Evolutionary conservation across 495 filamentous ascomycete species (phyloP), one percentile per base, ranked within the genome.

Genomic region (Penicillium coprophilum): DNA sequence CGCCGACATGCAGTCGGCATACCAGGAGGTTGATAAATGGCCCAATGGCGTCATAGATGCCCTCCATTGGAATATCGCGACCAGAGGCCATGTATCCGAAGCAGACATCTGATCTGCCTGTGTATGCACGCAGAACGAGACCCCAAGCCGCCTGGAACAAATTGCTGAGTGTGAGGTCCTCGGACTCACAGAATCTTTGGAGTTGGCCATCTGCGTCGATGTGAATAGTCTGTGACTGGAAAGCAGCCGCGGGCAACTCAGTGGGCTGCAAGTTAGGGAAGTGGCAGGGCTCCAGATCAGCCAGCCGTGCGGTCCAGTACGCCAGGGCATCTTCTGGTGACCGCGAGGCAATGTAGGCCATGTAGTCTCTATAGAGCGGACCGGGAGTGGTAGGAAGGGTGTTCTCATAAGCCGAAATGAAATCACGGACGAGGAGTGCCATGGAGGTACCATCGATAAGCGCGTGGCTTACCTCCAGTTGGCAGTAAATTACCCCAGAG

Each of bases 271-370:
- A 47, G 0, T 61, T 31, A 15, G 79, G 77, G 59, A 81, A 74
- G 36, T 70, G 63, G 50, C 73, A 78, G 0, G 79, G 75, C 50
- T 74, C 61, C 6, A 79, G 38, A 0, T 66, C 73, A 11, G 53
- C 53, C 30, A 82, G 69, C 47, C 74, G 69, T 1, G 60, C 50
- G 49, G 69, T 71, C 77, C 77, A 80, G 62, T 74, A 78, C 7
- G 67, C 50, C 39, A 67, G 65, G 24, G 68, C 73, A 28, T 65
- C 66, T 34, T 62, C 53, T 10, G 15, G 9, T 17, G 40, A 20
- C 40, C 17, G 20, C 17, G 40, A 20, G 17, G 17, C 19, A 23
- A 46, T 19, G 23, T 27, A 23, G 4, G 12, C 12, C 11, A 46
- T 46, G 15, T 46, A 46, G 23, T 24, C 43, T 13, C 43, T 46